Base-by-base conservation (phyloP, 2,329 filamentous ascomycete genomes). In the Macrophomina phaseolina region DNA sequence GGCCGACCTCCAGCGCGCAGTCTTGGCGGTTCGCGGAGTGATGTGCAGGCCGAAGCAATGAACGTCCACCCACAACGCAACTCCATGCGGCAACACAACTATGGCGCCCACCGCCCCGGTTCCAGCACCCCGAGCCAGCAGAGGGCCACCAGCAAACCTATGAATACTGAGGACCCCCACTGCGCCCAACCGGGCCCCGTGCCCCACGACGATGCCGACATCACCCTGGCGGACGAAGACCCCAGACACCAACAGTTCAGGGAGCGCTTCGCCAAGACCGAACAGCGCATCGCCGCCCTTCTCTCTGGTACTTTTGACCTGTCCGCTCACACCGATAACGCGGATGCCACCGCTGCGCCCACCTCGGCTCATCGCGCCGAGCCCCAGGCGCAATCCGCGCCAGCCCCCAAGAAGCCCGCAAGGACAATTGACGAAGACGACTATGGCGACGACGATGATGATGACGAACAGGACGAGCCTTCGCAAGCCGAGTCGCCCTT, bases 391-490 rank as follows among this genome's bases (percentile, higher is more conserved):
- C 77, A 76, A 76, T 76, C 77, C 69, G 72, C 78, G 80, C 76
- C 80, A 81, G 74, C 81, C 80, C 73, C 89, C 82, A 97, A 95
- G 81, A 91, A 91, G 80, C 85, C 88, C 55, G 91, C 90, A 78
- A 86, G 92, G 73, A 84, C 88, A 76, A 93, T 94, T 84, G 89
- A 93, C 73, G 92, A 94, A 77, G 91, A 93, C 73, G 90, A 94
- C 79, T 94, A 94, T 75, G 91, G 91, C 71, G 91, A 94, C 73
- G 93, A 97, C 67, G 91, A 94, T 38, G 88, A 89, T 34, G 85
- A 87, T 8, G 86, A 86, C 38, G 76, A 76, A 2, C 28, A 46
- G 32, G 64, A 66, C n/a, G 55, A 61, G 9, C 28, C 38, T 1
- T 36, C 55, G 42, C 79, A 80, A 48, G 77, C 74, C 68, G 78